Percentiles rank a stretch among this genome's conserved stretches.
phyloP scores from a whole-genome alignment of 805 yeast genomes.

The Candida silvicultrix region DNA sequence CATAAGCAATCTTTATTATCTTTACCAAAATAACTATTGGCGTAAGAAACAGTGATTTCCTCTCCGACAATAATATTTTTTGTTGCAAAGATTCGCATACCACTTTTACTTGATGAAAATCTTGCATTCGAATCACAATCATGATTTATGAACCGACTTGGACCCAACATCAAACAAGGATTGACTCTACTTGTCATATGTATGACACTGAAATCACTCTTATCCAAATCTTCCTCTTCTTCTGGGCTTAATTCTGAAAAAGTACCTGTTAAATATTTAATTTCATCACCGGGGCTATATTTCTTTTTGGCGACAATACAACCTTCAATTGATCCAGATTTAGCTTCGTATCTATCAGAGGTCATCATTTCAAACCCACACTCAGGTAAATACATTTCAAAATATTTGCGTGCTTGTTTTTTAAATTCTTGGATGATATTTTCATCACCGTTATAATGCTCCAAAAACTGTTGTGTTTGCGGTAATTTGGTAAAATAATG shows the following conservation, averaged over 20 bases:
- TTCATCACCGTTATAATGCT: constrained; percentile 14
- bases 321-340: constrained; percentile 19
- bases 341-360: constrained; percentile 31
- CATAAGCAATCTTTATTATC: constrained; percentile 38
- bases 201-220: constrained; percentile 38
- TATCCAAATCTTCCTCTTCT: constrained; percentile 26
- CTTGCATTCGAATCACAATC: constrained; percentile 38
- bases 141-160: constrained; percentile 41
- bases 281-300: constrained; percentile 25
- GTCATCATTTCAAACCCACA: constrained; percentile 36
- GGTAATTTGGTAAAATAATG: constrained; percentile 19
- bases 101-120: constrained; percentile 24
- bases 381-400: constrained; percentile 27
- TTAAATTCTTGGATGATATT: constrained; percentile 25
- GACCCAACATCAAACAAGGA: constrained; percentile 40
- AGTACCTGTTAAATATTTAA: constrained; percentile 30
- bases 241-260: constrained; percentile 27
- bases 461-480: constrained; percentile 21
- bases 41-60: constrained; percentile 39
- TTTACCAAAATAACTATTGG: constrained; percentile 36
- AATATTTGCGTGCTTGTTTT: constrained; percentile 29
- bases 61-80: constrained; percentile 35
- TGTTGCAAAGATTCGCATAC: constrained; percentile 27
- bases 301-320: constrained; percentile 31
- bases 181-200: constrained; percentile 25